Evolutionary conservation across 2,329 filamentous ascomycete species (phyloP).

Genomic region (Xylaria sp.): DNA sequence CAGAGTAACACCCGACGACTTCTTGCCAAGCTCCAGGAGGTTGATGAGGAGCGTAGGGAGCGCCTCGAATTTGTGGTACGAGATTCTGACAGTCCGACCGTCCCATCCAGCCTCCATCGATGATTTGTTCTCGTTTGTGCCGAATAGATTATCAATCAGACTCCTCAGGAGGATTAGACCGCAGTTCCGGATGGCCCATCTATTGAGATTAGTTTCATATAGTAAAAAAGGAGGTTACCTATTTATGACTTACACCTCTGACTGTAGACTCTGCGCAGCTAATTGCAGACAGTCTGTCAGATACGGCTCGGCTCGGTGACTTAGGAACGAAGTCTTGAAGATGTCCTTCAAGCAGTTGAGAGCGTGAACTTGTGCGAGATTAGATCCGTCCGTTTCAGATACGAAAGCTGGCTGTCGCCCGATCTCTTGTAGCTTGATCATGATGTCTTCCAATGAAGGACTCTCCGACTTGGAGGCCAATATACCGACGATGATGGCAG

Average conservation of each 20-base stretch:
- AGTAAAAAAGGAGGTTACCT: neutral
- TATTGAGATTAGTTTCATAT: constrained; percentile 32
- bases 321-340: constrained; percentile 75
- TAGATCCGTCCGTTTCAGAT: constrained; percentile 55
- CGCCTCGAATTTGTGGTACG: constrained; percentile 63
- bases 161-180: constrained; percentile 84
- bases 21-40: constrained; percentile 52
- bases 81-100: constrained; percentile 58
- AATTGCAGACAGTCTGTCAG: constrained; percentile 69
- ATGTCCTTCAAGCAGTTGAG: constrained; percentile 91
- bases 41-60: constrained; percentile 59
- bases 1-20: constrained; percentile 31
- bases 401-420: constrained; percentile 49
- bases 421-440: constrained; percentile 57
- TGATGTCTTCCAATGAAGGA: constrained; percentile 59
- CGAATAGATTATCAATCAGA: constrained; percentile 72
- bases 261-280: constrained; percentile 74
- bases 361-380: constrained; percentile 86
- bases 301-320: constrained; percentile 66
- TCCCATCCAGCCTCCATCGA: constrained; percentile 59
- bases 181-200: constrained; percentile 93
- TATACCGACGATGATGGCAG: constrained; percentile 77
- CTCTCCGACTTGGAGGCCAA: constrained; percentile 58
- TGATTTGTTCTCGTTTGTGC: constrained; percentile 65
- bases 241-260: constrained; percentile 56